These are phyloP conservation scores for Perilla frutescens DNA, from an alignment of 257 asterid species.

Conservation along the genomic window DNA sequence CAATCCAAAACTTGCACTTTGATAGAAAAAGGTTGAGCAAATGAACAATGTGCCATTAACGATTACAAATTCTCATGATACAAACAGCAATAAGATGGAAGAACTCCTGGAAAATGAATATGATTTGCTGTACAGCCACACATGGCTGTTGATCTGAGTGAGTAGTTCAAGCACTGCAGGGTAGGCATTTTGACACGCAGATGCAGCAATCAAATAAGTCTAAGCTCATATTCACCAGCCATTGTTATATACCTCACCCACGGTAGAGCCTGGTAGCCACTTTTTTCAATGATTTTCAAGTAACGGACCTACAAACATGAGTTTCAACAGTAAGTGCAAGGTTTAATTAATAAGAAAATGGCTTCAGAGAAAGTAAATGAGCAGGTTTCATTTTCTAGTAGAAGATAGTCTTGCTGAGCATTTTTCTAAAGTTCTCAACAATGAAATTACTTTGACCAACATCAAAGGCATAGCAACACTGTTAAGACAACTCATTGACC, in stretches of 20 bases:
- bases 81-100: slow-evolving; percentile 34
- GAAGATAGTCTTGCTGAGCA: neutral
- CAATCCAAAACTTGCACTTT: slow-evolving; percentile 20
- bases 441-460: neutral
- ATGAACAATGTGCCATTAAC: slow-evolving; percentile 30
- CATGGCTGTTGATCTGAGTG: slow-evolving; percentile 23
- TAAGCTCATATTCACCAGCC: slow-evolving; percentile 92
- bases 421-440: neutral
- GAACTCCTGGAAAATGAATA: slow-evolving; percentile 1
- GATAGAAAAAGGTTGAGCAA: neutral
- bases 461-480: neutral
- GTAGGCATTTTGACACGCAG: neutral
- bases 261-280: slow-evolving; percentile 91
- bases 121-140: slow-evolving; percentile 22
- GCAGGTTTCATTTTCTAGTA: neutral
- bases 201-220: slow-evolving; percentile 54
- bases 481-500: neutral
- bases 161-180: neutral
- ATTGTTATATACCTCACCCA: slow-evolving; percentile 91
- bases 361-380: neutral
- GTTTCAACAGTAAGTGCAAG: neutral
- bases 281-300: slow-evolving; percentile 87
- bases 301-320: slow-evolving; percentile 65
- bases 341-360: neutral
- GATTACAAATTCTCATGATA: slow-evolving; percentile 40